Base-by-base conservation (phyloP, 768 basidiomycete species). In the Dentipellis fragilis region DNA sequence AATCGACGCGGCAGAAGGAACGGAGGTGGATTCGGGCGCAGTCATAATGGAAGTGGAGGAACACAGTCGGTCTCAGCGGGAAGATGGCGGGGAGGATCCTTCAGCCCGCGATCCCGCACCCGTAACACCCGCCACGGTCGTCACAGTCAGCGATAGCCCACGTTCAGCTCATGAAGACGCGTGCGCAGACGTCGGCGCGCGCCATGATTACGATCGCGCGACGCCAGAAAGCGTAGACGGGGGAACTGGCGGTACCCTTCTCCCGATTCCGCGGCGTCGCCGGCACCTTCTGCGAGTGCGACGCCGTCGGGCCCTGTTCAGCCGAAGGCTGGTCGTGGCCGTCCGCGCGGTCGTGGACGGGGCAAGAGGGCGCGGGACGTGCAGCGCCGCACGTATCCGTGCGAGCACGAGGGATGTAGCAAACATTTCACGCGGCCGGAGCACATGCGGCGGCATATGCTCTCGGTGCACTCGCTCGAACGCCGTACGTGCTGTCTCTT, bases 381-480 rank as follows among this genome's bases (percentile, higher is more conserved):
- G 42, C 42, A n/a, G 16, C 42, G 14, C n/a, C 57, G 59, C 59
- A 60, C 57, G 57, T 52, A 59, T 57, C 53, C 48, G 17, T 49
- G 48, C 48, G 29, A 34, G 48, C 17, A 6, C 22, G 29, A 7
- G 48, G 7, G 21, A 6, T 49, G 48, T 8, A 22, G 48, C 17
- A 49, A 49, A 21, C n/a, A 14, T 14, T 49, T 49, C 48, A 23
- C 22, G 10, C 48, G 48, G 48, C 22, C 17, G 14, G 48, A 49
- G 19, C 48, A 49, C 16, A 10, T 22, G 48, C 21, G 48, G 17
- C 48, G 48, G 17, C 48, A 49, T 12, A 34, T 22, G 21, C 48
- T 49, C 22, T 49, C 48, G 22, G 17, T 49, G 22, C 48, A 49
- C 29, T 19, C 22, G 17, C 22, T 19, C 48, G 48, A 49, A 23